Evolutionary conservation across 2,329 filamentous ascomycete species (phyloP).

Genomic region (Penicillium frequentans): DNA sequence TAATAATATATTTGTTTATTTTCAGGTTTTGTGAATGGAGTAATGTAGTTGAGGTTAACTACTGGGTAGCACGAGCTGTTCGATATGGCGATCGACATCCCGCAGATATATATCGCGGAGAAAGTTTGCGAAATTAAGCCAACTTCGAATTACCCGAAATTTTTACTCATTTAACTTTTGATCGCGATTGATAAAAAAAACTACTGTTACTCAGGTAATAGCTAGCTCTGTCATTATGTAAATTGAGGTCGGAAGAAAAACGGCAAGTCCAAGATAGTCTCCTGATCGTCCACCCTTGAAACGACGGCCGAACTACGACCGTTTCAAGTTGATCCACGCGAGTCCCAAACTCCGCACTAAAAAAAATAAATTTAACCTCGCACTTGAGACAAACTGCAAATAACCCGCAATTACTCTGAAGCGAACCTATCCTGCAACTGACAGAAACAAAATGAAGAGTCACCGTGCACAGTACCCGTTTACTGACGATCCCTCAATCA

Average conservation of each 20-base stretch:
- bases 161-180: background rate
- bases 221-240: background rate
- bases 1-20: background rate
- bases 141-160: background rate
- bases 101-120: conserved; percentile 7
- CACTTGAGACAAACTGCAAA: background rate
- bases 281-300: conserved; percentile 16
- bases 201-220: background rate
- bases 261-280: background rate
- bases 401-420: background rate
- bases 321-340: conserved; percentile 18
- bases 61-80: background rate
- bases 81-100: background rate
- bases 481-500: background rate
- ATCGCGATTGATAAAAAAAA: conserved; percentile 2
- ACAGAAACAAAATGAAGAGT: background rate
- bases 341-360: background rate
- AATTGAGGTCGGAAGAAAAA: no score
- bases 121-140: background rate
- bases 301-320: conserved; percentile 16
- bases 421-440: background rate
- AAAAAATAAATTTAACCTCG: background rate
- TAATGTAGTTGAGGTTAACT: background rate
- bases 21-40: background rate
- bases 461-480: background rate